Percentiles rank a stretch among this genome's conserved stretches.
These are phyloP conservation scores for Yamadazyma buinensis DNA, from an alignment of 1,139 yeast genomes.

Conservation along the genomic window DNA sequence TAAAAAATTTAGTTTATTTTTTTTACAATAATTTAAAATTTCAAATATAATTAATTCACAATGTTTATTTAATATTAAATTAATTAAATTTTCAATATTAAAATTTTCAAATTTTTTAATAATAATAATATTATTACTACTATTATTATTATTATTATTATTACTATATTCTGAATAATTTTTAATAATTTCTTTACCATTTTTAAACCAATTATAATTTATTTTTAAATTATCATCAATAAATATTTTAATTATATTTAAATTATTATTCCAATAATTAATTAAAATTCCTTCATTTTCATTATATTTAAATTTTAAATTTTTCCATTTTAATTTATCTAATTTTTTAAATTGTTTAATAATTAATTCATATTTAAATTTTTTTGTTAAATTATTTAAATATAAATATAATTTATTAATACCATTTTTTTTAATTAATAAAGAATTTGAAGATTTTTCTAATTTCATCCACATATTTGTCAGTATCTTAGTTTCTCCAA, in stretches of 20 bases:
- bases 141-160: no score
- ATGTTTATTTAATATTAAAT: constrained; percentile 34
- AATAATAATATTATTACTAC: constrained; percentile 8
- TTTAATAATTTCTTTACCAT: constrained; percentile 39
- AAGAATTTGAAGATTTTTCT: constrained; percentile 56
- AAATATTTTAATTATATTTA: constrained; percentile 62
- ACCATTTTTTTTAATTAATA: constrained; percentile 45
- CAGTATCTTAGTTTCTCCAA: constrained; percentile 3
- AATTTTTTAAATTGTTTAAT: constrained; percentile 67
- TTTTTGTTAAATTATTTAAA: constrained; percentile 66
- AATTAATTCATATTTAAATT: constrained; percentile 68
- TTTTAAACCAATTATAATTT: constrained; percentile 65
- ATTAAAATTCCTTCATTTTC: constrained; percentile 47
- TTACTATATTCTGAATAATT: no score
- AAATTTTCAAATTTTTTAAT: constrained; percentile 22
- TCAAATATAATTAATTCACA: constrained; percentile 29
- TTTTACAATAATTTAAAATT: constrained; percentile 14
- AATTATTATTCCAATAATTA: constrained; percentile 66
- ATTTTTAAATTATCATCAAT: constrained; percentile 50
- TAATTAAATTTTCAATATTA: constrained; percentile 34
- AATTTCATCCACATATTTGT: constrained; percentile 37
- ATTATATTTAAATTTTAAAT: constrained; percentile 57
- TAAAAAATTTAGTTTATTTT: constrained; percentile 8
- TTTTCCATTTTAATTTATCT: constrained; percentile 60
- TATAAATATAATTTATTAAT: constrained; percentile 62